A percentile compares a stretch with the other conserved stretches of the same genome.
Evolutionary conservation across 129 eudicot species (phyloP).

Genomic region (Flaveria sonorensis): DNA sequence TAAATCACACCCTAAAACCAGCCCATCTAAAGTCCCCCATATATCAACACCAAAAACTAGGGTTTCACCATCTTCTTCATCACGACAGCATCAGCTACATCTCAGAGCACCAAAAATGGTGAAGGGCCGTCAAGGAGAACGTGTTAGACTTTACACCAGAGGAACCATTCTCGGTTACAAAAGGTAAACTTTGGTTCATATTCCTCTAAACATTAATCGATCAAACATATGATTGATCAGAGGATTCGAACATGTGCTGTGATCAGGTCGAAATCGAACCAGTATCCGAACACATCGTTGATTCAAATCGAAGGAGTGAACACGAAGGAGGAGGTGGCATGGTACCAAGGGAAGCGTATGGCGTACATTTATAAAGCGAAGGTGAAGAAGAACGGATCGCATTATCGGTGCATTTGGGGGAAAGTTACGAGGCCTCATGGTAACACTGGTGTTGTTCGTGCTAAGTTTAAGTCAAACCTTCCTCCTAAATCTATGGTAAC

Average conservation of each 20-base stretch:
- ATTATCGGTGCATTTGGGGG: slow-evolving; percentile 51
- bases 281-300: slow-evolving; percentile 45
- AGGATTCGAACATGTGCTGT: neutral
- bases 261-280: slow-evolving; percentile 46
- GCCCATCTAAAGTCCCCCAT: slow-evolving; percentile 14
- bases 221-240: neutral
- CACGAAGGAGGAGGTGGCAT: slow-evolving; percentile 51
- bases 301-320: slow-evolving; percentile 51
- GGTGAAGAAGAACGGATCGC: slow-evolving; percentile 46
- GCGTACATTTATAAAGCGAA: slow-evolving; percentile 52
- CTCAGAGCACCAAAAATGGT: slow-evolving; percentile 38
- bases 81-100: slow-evolving; percentile 17
- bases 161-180: slow-evolving; percentile 52
- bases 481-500: slow-evolving; percentile 49
- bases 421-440: slow-evolving; percentile 49
- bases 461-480: slow-evolving; percentile 47
- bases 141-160: slow-evolving; percentile 48
- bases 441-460: slow-evolving; percentile 49
- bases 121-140: slow-evolving; percentile 55
- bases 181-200: slow-evolving; percentile 23
- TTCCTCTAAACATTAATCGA: neutral
- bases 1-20: neutral
- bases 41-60: slow-evolving; percentile 22
- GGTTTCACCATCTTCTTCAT: slow-evolving; percentile 12
- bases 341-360: slow-evolving; percentile 53